These are phyloP conservation scores for Cystofilobasidium macerans DNA, from an alignment of 768 basidiomycete species.

Conservation along the genomic window DNA sequence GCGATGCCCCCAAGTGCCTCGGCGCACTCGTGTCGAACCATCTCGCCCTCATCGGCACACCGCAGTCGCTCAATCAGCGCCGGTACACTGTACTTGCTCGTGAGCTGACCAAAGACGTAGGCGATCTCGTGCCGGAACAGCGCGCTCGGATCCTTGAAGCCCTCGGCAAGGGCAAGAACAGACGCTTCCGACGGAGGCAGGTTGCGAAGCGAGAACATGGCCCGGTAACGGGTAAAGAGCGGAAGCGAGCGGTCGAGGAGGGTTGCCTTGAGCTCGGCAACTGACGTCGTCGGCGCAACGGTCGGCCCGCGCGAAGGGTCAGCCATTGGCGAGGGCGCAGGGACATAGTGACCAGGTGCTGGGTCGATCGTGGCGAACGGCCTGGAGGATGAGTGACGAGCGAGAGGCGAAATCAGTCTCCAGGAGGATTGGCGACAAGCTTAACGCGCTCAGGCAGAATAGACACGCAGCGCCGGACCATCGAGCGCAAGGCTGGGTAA, in stretches of 20 bases:
- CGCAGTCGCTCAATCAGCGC: constrained; percentile 67
- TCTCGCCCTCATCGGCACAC: constrained; percentile 64
- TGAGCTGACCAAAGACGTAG: constrained; percentile 92
- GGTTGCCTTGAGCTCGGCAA: constrained; percentile 49
- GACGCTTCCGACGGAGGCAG: constrained; percentile 47
- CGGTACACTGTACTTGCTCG: constrained; percentile 78
- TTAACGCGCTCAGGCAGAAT: not conserved
- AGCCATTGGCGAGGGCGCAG: constrained; percentile 18
- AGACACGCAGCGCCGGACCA: not conserved
- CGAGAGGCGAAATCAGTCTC: not conserved
- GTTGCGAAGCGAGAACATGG: constrained; percentile 95
- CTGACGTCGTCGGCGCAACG: constrained; percentile 32
- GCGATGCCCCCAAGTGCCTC: constrained; percentile 98
- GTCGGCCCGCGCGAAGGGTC: constrained; percentile 38
- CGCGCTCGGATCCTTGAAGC: constrained; percentile 77
- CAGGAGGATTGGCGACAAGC: not conserved
- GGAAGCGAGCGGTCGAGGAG: constrained; percentile 58
- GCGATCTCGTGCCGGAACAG: constrained; percentile 98
- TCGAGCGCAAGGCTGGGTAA: too few relatives aligned
- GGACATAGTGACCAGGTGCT: constrained; percentile 50
- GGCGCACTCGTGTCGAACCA: constrained; percentile 98
- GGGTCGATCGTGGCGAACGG: constrained; percentile 77
- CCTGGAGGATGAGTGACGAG: constrained; percentile 38
- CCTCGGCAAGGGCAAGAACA: constrained; percentile 79
- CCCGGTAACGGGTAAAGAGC: constrained; percentile 87